phyloP scores from a whole-genome alignment of 139 green algal species.

The Volvox africanus region DNA sequence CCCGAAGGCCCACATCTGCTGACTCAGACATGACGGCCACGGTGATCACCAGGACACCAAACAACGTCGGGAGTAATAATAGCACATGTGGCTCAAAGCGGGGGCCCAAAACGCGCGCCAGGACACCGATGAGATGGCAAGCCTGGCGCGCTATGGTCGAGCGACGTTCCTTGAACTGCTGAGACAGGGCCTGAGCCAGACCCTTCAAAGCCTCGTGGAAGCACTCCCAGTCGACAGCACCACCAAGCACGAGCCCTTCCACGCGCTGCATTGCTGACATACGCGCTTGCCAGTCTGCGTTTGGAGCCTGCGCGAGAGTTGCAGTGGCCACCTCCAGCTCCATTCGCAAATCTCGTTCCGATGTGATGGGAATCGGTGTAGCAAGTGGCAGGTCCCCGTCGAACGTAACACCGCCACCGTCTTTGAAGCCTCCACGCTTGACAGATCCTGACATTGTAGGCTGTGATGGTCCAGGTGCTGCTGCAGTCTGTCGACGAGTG shows the following conservation, averaged over 20 bases:
- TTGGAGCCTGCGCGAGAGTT: slow-evolving; percentile 53
- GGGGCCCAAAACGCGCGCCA: slow-evolving; percentile 69
- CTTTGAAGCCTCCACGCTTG: slow-evolving; percentile 60
- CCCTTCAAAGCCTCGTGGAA: slow-evolving; percentile 67
- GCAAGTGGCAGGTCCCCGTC: slow-evolving; percentile 58
- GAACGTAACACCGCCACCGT: slow-evolving; percentile 58
- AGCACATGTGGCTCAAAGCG: slow-evolving; percentile 68
- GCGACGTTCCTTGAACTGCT: slow-evolving; percentile 76
- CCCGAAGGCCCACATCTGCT: slow-evolving; percentile 61
- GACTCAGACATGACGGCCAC: slow-evolving; percentile 86
- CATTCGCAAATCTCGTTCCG: slow-evolving; percentile 63
- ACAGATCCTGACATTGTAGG: not conserved
- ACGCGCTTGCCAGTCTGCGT: slow-evolving; percentile 59
- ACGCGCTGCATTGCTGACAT: slow-evolving; percentile 76
- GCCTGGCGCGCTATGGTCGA: slow-evolving; percentile 76
- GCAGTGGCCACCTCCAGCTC: slow-evolving; percentile 67
- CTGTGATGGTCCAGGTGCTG: not conserved
- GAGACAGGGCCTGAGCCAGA: slow-evolving; percentile 25
- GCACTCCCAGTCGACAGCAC: slow-evolving; percentile 50
- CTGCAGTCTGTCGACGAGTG: not conserved
- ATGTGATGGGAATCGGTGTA: slow-evolving; percentile 52
- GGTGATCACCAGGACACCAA: slow-evolving; percentile 84
- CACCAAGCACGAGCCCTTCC: slow-evolving; percentile 77
- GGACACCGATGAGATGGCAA: slow-evolving; percentile 71
- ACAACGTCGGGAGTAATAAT: slow-evolving; percentile 72